These are phyloP conservation scores for Erigeron canadensis DNA, from an alignment of 129 eudicot species.

Conservation along the genomic window DNA sequence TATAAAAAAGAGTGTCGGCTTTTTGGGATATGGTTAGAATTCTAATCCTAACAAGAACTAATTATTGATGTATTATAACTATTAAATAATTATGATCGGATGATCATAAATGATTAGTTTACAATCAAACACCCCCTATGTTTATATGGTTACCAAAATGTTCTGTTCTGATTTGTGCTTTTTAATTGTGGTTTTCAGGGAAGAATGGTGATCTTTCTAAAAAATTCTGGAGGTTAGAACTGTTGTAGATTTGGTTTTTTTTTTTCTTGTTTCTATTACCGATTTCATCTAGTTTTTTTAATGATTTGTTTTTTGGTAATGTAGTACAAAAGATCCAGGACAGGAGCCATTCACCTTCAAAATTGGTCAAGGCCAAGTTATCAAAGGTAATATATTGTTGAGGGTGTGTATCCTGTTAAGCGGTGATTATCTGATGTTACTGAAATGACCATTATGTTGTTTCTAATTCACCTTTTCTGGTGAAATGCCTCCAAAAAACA, in stretches of 20 bases:
- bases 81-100: no score
- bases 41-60: no score
- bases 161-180: neutral
- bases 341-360: conserved; percentile 78
- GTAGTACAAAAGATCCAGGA: conserved; percentile 91
- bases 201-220: conserved; percentile 64
- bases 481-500: no score
- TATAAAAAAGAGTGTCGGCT: no score
- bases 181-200: conserved; percentile 43
- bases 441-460: neutral
- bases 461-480: neutral
- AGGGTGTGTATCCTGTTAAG: neutral
- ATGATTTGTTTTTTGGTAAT: neutral
- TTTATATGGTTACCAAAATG: no score
- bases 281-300: conserved; percentile 1
- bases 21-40: no score
- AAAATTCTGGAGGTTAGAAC: conserved; percentile 84
- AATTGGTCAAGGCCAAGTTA: conserved; percentile 80
- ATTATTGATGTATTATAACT: no score
- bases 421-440: neutral
- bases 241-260: neutral
- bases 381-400: conserved; percentile 55
- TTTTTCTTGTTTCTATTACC: neutral
- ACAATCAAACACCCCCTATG: no score
- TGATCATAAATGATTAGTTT: no score